Conservation (phyloP, 352 stramenopile genomes). For the Pythium catenulatum region DNA sequence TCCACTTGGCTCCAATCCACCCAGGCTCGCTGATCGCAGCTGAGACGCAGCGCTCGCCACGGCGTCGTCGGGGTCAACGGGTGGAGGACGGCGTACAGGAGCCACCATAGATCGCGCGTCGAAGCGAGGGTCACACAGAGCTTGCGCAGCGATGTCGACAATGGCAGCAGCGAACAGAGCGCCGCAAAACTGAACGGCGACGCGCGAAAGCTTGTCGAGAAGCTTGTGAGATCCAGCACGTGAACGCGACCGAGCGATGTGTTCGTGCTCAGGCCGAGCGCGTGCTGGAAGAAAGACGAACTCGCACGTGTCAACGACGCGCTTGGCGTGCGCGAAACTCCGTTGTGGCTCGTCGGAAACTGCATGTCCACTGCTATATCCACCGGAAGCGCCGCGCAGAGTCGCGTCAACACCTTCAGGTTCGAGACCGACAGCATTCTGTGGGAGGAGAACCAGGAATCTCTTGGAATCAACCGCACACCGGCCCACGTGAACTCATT, state of each 20-base stretch:
- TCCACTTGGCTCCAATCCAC: background rate
- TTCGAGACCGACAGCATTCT: background rate
- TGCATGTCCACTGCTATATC: background rate
- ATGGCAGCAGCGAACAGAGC: background rate
- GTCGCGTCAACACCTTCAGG: background rate
- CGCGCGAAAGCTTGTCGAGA: too few relatives aligned
- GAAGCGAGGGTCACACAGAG: background rate
- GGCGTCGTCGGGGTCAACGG: background rate
- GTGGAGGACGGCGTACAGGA: background rate
- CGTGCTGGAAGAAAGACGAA: too few relatives aligned
- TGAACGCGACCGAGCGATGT: too few relatives aligned
- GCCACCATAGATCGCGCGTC: background rate
- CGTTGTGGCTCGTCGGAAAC: background rate
- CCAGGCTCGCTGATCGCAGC: background rate
- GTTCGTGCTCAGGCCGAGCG: background rate
- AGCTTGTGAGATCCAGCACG: background rate
- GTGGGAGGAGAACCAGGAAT: background rate
- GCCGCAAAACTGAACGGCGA: background rate
- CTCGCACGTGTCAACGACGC: too few relatives aligned
- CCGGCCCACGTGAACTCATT: background rate
- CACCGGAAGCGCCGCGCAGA: background rate
- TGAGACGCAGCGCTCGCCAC: background rate
- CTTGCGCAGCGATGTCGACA: background rate
- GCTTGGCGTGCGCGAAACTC: too few relatives aligned
- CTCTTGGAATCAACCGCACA: background rate